phyloP scores from a whole-genome alignment of 2,329 filamentous ascomycete genomes.

The Penicillium freii region DNA sequence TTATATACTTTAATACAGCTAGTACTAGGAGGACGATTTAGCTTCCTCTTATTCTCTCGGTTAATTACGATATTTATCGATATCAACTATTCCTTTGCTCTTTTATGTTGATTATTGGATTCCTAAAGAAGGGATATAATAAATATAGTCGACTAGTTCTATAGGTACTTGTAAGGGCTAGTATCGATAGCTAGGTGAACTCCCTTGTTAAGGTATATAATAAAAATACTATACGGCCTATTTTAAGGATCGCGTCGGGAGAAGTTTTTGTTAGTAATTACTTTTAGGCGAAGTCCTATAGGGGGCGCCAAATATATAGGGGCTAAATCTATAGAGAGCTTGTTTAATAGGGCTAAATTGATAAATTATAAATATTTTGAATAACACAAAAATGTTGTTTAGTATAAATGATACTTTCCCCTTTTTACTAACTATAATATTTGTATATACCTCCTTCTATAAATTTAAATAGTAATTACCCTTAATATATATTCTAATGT shows the following conservation, averaged over 20 bases:
- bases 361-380: neutral
- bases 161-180: neutral
- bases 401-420: neutral
- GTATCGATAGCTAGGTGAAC: neutral
- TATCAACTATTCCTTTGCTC: neutral
- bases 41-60: neutral
- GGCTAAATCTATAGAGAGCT: neutral
- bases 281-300: neutral
- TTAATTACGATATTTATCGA: neutral
- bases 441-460: neutral
- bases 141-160: neutral
- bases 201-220: neutral
- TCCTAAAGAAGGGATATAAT: neutral
- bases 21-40: neutral
- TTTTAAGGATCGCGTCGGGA: neutral
- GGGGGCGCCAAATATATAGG: neutral
- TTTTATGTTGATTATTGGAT: neutral
- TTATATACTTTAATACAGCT: neutral
- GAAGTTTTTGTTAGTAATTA: neutral
- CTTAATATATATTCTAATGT: neutral
- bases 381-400: neutral
- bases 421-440: neutral
- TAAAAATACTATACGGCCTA: neutral
- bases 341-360: neutral
- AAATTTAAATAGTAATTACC: neutral